A percentile compares a stretch with the other conserved stretches of the same genome.
Evolutionary conservation across 2,329 filamentous ascomycete species (phyloP).

Genomic region (Calonectria henricotiae): DNA sequence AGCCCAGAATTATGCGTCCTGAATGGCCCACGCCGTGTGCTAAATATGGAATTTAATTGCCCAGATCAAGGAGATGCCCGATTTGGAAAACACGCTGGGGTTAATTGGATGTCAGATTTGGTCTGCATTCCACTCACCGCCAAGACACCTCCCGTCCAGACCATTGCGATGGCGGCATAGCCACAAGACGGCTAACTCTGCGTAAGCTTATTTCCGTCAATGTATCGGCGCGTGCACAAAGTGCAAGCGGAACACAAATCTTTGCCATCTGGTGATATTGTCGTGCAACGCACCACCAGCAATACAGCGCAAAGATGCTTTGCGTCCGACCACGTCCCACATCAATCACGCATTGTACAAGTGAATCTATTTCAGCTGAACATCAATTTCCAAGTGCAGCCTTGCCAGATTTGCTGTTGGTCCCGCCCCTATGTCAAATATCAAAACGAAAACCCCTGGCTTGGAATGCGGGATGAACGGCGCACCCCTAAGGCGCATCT

Average conservation of each 20-base stretch:
- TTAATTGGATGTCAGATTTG: constrained; percentile 3
- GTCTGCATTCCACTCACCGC: neutral
- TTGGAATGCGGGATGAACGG: constrained; percentile 18
- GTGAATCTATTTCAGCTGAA: neutral
- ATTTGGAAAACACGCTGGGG: neutral
- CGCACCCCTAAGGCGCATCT: neutral
- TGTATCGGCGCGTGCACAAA: neutral
- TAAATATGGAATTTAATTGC: too few species aligned
- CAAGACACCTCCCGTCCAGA: neutral
- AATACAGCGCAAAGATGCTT: neutral
- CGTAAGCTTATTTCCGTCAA: neutral
- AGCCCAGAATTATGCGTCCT: neutral
- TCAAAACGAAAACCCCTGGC: neutral
- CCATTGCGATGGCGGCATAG: neutral
- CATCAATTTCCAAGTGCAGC: neutral
- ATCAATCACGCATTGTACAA: neutral
- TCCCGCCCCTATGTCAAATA: neutral
- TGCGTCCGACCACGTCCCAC: neutral
- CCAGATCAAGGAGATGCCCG: neutral
- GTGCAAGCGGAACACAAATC: neutral
- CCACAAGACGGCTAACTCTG: neutral
- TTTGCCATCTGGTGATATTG: neutral
- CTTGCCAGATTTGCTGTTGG: neutral
- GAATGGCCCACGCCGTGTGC: neutral
- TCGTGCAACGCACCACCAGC: neutral